Conservation (phyloP, 140 eudicot genomes). For the Cichorium intybus region DNA sequence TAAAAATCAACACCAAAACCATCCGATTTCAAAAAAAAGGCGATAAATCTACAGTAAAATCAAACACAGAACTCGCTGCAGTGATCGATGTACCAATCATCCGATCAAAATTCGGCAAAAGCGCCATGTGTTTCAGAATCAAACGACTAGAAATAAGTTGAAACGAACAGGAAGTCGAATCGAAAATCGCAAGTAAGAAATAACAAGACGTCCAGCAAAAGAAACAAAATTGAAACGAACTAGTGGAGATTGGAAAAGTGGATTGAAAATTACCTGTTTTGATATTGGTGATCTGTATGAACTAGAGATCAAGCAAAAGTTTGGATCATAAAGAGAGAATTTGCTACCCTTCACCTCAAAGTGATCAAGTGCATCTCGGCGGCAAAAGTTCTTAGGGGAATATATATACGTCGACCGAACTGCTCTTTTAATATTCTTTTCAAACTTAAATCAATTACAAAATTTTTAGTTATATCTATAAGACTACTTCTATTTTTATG, state of each 20-base stretch:
- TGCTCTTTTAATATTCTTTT: conserved; percentile 15
- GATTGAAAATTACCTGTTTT: conserved; percentile 12
- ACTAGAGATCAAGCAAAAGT: neutral
- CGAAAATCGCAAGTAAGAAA: neutral
- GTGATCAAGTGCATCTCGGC: conserved; percentile 28
- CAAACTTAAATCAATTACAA: neutral
- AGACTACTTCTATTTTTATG: neutral
- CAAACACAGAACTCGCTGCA: neutral
- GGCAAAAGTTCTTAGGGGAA: conserved; percentile 26
- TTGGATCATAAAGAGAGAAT: conserved; percentile 9
- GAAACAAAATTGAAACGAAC: neutral
- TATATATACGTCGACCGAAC: conserved; percentile 7
- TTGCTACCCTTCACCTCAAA: conserved; percentile 1
- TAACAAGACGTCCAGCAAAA: neutral
- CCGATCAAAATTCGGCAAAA: neutral
- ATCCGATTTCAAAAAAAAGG: neutral
- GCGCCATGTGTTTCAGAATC: neutral
- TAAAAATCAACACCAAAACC: neutral
- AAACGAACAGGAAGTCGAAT: neutral
- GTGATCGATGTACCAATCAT: neutral
- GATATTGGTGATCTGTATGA: neutral
- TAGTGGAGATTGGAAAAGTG: neutral
- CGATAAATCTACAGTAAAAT: neutral
- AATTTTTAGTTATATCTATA: neutral
- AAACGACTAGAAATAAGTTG: neutral